phyloP scores from a whole-genome alignment of 805 yeast genomes.

The Wickerhamiella qilinensis region DNA sequence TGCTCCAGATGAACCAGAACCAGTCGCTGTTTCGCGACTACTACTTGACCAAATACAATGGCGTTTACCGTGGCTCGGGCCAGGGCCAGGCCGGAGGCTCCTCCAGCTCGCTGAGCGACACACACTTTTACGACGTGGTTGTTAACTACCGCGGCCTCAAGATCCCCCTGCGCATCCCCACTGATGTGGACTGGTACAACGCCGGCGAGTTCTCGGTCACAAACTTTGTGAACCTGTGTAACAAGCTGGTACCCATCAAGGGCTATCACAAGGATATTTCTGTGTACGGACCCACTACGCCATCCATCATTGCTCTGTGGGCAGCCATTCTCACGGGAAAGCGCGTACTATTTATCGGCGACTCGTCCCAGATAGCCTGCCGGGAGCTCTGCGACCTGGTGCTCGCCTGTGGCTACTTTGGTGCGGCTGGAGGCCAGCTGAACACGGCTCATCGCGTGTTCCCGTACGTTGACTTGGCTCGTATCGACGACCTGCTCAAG shows the following conservation, averaged over 20 bases:
- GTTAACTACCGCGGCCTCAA: conserved; percentile 16
- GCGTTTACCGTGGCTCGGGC: neutral
- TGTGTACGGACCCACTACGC: conserved; percentile 37
- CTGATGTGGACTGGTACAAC: conserved; percentile 17
- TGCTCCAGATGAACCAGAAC: conserved; percentile 11
- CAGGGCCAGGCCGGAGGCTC: neutral
- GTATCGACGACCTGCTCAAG: conserved; percentile 32
- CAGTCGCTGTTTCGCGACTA: conserved; percentile 4
- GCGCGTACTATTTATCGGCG: conserved; percentile 31
- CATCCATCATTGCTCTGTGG: conserved; percentile 35
- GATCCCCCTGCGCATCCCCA: conserved; percentile 21
- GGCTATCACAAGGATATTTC: conserved; percentile 27
- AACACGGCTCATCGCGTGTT: conserved; percentile 34
- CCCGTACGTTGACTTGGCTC: conserved; percentile 41
- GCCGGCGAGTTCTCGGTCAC: conserved; percentile 20
- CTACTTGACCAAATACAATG: neutral
- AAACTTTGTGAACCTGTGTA: conserved; percentile 9
- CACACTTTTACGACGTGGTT: conserved; percentile 19
- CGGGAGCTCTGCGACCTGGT: conserved; percentile 36
- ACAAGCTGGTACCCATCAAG: conserved; percentile 15
- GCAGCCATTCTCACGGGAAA: conserved; percentile 39
- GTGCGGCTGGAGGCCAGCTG: conserved; percentile 38
- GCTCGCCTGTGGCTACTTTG: conserved; percentile 31
- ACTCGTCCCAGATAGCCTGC: conserved; percentile 29
- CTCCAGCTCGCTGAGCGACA: conserved; percentile 10